Base-by-base conservation (phyloP, 495 filamentous ascomycete genomes). In the Penicillium turbatum region DNA sequence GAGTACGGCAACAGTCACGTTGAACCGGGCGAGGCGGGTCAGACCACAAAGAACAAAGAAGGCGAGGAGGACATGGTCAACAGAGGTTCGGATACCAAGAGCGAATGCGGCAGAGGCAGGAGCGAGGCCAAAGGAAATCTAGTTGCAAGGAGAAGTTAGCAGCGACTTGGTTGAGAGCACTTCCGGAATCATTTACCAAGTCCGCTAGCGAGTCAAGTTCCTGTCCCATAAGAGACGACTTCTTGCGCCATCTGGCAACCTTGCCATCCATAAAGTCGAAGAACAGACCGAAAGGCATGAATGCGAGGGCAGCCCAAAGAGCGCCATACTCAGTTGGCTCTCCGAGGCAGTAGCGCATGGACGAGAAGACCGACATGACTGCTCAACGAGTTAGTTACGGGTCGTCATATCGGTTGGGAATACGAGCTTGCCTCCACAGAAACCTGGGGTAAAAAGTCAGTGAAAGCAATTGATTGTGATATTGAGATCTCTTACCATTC, bases 191-290 rank as follows among this genome's bases (percentile, higher is more conserved):
- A 30, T 55, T 32, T 87, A 97, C 93, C 75, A 98, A 67, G 69
- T 98, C 93, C 36, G 93, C 93, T 36, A 98, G 77, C n/a, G 92
- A 97, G 72, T 98, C 93, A 36, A 98, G 77, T 72, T 97, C 93
- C 70, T 97, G 93, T 3, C 93, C 93, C 93, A 98, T 97, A 63
- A 97, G 75, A 51, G 87, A 92, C 55, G 88, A 90, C 82, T 97
- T 97, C 70, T 89, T 85, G 63, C 95, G 80, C 95, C 93, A 97
- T 48, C 93, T 76, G 53, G 93, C 93, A 36, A 98, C 91, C 62
- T 88, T 93, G 57, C 93, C 93, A 69, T 98, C 93, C 85, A 97
- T 90, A 65, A 96, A 96, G 68, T 98, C 93, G 70, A 98, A 98
- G 76, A 97, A 97, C 3, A 97, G 80, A 2, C 92, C 93, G 29